Conservation (phyloP, 2,329 filamentous ascomycete genomes). For the Trichoderma breve region DNA sequence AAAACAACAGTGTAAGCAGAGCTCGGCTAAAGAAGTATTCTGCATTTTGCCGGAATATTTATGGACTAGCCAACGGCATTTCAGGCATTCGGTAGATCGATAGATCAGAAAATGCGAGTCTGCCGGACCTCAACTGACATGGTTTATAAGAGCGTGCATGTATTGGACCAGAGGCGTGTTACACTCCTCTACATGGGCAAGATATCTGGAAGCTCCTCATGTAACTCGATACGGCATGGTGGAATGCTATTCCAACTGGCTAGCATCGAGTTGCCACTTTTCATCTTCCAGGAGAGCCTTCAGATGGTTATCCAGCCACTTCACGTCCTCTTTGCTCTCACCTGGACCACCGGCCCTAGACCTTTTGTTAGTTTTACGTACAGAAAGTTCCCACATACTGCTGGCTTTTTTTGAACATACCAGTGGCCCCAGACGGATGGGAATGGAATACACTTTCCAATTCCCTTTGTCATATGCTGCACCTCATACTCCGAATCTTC, state of each 20-base stretch:
- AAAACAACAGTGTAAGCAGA: background rate
- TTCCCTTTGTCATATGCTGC: constrained; percentile 38
- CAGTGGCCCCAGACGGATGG: constrained; percentile 46
- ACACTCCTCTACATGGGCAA: background rate
- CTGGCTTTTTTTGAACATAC: constrained; percentile 19
- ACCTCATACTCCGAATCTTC: constrained; percentile 78
- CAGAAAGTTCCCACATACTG: background rate
- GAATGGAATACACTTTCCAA: constrained; percentile 37
- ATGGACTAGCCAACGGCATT: background rate
- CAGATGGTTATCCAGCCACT: constrained; percentile 67
- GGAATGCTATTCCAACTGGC: background rate
- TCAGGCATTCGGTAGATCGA: background rate
- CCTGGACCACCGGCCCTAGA: constrained; percentile 66
- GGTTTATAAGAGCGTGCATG: background rate
- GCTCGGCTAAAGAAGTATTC: background rate
- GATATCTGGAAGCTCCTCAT: too few species aligned
- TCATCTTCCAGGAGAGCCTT: constrained; percentile 41
- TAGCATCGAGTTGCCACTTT: constrained; percentile 16
- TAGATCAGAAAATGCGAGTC: background rate
- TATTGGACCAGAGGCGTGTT: background rate
- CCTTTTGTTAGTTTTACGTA: background rate
- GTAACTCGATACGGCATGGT: background rate
- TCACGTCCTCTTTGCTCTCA: constrained; percentile 66
- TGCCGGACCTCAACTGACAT: background rate
- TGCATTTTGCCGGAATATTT: background rate